These are phyloP conservation scores for Benincasa hispida DNA, from an alignment of 306 rosid genomes.

Conservation along the genomic window DNA sequence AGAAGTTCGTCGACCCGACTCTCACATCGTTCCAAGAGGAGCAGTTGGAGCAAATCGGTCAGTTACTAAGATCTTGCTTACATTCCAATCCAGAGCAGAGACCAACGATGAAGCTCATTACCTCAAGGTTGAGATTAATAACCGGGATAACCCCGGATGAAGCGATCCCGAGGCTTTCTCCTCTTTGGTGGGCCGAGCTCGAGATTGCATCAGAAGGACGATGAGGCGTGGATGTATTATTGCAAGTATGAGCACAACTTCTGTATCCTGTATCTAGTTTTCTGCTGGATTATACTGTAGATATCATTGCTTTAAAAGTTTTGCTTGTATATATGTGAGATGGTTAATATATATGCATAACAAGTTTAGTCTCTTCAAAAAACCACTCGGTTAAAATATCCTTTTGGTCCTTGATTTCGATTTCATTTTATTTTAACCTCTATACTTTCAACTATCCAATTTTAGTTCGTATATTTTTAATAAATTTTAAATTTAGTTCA, in stretches of 20 bases:
- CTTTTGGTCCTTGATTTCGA: no score
- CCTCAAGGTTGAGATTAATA: conserved; percentile 49
- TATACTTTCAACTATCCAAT: no score
- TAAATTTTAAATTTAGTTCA: no score
- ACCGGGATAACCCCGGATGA: conserved; percentile 67
- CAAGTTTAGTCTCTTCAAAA: neutral
- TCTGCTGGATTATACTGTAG: conserved; percentile 24
- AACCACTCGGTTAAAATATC: no score
- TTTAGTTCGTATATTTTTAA: no score
- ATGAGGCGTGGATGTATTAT: conserved; percentile 22
- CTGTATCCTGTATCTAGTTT: conserved; percentile 7
- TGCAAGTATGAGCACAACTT: conserved; percentile 20
- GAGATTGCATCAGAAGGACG: conserved; percentile 54
- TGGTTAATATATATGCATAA: neutral
- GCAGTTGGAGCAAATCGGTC: conserved; percentile 42
- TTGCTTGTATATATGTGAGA: conserved; percentile 41
- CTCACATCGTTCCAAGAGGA: conserved; percentile 45
- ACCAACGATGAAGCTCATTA: conserved; percentile 49
- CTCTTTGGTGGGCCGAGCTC: conserved; percentile 99
- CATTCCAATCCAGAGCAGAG: conserved; percentile 35
- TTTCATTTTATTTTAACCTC: no score
- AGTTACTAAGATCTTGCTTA: conserved; percentile 42
- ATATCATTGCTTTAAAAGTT: conserved; percentile 6
- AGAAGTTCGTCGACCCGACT: conserved; percentile 60
- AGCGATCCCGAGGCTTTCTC: conserved; percentile 70